phyloP scores from a whole-genome alignment of 2,329 filamentous ascomycete species.

The Lachnellula willkommii region DNA sequence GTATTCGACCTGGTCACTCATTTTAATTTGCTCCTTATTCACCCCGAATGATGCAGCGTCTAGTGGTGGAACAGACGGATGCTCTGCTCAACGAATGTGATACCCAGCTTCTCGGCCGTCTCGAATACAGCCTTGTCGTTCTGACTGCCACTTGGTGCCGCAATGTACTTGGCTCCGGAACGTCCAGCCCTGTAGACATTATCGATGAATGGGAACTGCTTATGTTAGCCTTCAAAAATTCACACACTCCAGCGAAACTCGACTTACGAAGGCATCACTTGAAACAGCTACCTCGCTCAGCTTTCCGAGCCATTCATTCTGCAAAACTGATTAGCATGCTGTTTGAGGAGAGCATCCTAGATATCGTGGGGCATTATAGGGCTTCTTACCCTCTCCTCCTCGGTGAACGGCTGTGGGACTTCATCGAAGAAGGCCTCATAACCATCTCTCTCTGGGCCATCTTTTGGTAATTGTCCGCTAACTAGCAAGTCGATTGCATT shows the following conservation, averaged over 20 bases:
- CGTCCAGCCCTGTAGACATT: slow-evolving; percentile 89
- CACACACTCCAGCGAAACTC: background rate
- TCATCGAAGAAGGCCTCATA: slow-evolving; percentile 90
- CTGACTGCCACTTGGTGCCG: slow-evolving; percentile 84
- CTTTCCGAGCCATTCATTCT: slow-evolving; percentile 74
- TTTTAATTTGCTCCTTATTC: background rate
- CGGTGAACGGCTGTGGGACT: slow-evolving; percentile 75
- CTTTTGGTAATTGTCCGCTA: slow-evolving; percentile 80
- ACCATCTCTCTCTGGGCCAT: slow-evolving; percentile 74
- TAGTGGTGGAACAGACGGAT: slow-evolving; percentile 94
- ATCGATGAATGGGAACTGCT: slow-evolving; percentile 95
- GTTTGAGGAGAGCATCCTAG: background rate
- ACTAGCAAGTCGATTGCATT: slow-evolving; percentile 96
- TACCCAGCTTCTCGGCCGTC: slow-evolving; percentile 84
- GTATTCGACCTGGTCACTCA: background rate
- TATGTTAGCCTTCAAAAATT: slow-evolving; percentile 2
- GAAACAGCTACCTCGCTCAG: slow-evolving; percentile 78
- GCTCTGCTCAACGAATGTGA: slow-evolving; percentile 94
- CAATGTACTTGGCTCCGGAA: slow-evolving; percentile 92
- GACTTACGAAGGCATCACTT: slow-evolving; percentile 88
- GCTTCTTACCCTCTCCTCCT: slow-evolving; percentile 59
- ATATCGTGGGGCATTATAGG: background rate
- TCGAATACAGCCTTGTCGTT: slow-evolving; percentile 78
- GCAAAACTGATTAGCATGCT: background rate
- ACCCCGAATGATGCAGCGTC: background rate